Base-by-base conservation (phyloP, 2,329 filamentous ascomycete species). In the Trichoderma lentiforme region DNA sequence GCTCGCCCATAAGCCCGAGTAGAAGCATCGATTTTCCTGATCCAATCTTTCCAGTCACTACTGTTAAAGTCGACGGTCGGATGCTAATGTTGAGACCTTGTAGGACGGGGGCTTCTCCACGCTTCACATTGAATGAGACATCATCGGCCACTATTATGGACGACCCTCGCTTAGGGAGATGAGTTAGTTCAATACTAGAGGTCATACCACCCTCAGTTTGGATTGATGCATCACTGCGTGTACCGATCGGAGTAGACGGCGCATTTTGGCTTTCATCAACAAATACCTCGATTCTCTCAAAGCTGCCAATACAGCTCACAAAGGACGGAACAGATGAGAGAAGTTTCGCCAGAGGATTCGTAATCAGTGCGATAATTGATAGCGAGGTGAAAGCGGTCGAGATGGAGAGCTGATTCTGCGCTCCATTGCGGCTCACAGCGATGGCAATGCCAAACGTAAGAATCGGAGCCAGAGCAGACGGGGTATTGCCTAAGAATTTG, bases 401-500 rank as follows among this genome's bases (percentile, higher is more conserved):
- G 32, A 71, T 51, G 5, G 56, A 53, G n/a, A 74, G 53, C 18
- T 36, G 47, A 57, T 67, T 24, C n/a, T 24, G 47, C 21, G n/a
- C 26, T 4, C 21, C n/a, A 18, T 58, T 67, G 34, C 47, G 32
- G 9, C 53, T 51, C 8, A 67, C 64, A 18, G 71, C 69, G 6
- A 77, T 71, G 2, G 76, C 73, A 14, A 77, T 72, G 34, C 76
- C 75, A 56, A 77, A 77, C 1, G 75, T 76, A 15, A 74, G 21
- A 2, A 76, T 70, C 3, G 74, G 74, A 0, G 74, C 71, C 0
- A 78, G 14, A 26, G 51, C 65, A 12, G 53, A 68, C 36, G 70
- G 74, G 6, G 64, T 73, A 56, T 72, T 70, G 3, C 58, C 58
- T 73, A 14, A 2, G 21, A 24, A 3, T 53, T 1, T 2, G 4